Evolutionary conservation across 2,329 filamentous ascomycete genomes (phyloP).

Genomic region (Sporothrix brunneoviolacea): DNA sequence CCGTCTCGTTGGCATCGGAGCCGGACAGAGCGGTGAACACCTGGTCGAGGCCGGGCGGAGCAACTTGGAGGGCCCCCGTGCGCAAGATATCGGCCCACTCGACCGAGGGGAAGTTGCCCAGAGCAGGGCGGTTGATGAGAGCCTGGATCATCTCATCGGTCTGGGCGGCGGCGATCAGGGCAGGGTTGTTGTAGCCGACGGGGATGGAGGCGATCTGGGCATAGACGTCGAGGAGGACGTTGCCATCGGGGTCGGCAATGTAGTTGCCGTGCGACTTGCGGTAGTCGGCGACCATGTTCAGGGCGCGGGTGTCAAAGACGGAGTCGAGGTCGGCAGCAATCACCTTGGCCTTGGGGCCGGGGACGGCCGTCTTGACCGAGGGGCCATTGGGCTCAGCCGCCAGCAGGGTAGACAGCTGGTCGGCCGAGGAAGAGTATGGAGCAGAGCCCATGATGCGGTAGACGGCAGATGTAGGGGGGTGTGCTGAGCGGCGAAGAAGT

Average conservation of each 20-base stretch:
- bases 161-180: conserved; percentile 61
- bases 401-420: conserved; percentile 22
- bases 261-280: conserved; percentile 74
- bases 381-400: conserved; percentile 44
- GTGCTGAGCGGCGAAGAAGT: not conserved
- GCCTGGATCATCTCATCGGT: conserved; percentile 73
- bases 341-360: conserved; percentile 67
- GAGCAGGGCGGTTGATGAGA: conserved; percentile 80
- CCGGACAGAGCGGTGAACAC: conserved; percentile 87
- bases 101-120: conserved; percentile 83
- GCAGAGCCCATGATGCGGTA: conserved; percentile 16
- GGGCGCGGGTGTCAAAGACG: conserved; percentile 77
- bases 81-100: conserved; percentile 78
- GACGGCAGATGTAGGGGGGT: not conserved
- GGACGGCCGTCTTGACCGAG: conserved; percentile 55
- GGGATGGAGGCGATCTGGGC: conserved; percentile 92
- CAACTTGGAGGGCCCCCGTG: conserved; percentile 72
- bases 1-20: conserved; percentile 88
- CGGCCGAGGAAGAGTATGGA: conserved; percentile 15
- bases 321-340: conserved; percentile 63
- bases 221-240: conserved; percentile 69
- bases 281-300: conserved; percentile 79
- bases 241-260: conserved; percentile 65
- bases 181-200: conserved; percentile 85
- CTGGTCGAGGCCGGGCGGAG: conserved; percentile 76